phyloP scores from a whole-genome alignment of 495 filamentous ascomycete species.

The Halenospora varia region DNA sequence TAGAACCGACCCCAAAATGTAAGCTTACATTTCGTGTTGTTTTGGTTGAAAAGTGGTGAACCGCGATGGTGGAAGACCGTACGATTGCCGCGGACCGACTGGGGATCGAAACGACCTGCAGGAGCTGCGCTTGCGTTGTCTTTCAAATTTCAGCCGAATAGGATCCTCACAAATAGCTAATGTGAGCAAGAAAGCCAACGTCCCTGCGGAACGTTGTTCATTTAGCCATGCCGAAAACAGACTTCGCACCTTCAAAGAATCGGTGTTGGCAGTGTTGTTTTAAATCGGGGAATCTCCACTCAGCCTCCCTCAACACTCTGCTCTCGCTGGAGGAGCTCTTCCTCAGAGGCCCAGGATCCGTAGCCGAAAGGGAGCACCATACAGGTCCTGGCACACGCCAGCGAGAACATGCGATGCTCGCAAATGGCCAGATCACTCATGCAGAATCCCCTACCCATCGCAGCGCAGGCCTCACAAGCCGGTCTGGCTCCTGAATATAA shows the following conservation, averaged over 20 bases:
- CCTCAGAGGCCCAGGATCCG: too few relatives aligned
- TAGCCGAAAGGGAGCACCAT: too few relatives aligned
- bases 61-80: background rate
- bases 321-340: too few relatives aligned
- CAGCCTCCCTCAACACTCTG: too few relatives aligned
- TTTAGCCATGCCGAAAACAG: too few relatives aligned
- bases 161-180: background rate
- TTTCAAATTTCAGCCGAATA: background rate
- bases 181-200: background rate
- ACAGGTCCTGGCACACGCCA: too few relatives aligned
- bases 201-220: background rate
- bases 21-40: background rate
- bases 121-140: background rate
- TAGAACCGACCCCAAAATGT: background rate
- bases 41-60: background rate
- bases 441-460: too few relatives aligned
- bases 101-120: background rate
- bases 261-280: too few relatives aligned
- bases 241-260: too few relatives aligned
- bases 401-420: background rate
- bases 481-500: too few relatives aligned
- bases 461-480: too few relatives aligned
- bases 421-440: background rate
- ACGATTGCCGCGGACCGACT: background rate
- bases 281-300: too few relatives aligned